These are phyloP conservation scores for Neopestalotiopsis sp. DNA, from an alignment of 2,329 filamentous ascomycete species.

Conservation along the genomic window DNA sequence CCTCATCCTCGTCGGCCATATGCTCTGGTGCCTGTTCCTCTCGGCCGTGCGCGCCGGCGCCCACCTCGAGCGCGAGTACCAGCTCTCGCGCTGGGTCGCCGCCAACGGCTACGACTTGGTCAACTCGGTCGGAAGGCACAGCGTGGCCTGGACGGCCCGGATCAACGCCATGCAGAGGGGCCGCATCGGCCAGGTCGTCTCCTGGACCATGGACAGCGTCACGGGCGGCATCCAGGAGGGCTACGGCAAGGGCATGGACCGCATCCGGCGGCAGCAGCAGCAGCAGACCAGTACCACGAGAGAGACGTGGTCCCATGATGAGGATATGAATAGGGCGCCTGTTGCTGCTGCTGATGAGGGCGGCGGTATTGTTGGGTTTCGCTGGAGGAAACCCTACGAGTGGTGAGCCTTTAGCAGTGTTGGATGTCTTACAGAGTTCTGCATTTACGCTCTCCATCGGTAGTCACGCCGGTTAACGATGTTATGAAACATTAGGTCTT, in stretches of 20 bases:
- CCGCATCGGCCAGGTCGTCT: slow-evolving; percentile 63
- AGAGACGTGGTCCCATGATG: neutral
- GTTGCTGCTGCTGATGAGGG: neutral
- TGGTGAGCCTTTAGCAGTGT: neutral
- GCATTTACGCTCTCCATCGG: neutral
- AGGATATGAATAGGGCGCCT: too few relatives aligned
- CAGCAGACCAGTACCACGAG: neutral
- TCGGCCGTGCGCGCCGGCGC: slow-evolving; percentile 59
- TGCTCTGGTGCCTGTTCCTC: slow-evolving; percentile 64
- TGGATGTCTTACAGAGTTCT: neutral
- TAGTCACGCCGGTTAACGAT: neutral
- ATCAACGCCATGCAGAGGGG: slow-evolving; percentile 69
- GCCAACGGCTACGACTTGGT: slow-evolving; percentile 56
- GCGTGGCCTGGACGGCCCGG: slow-evolving; percentile 57
- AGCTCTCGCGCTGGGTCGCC: slow-evolving; percentile 64
- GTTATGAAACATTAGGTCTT: neutral
- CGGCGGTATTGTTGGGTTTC: neutral
- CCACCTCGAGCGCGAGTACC: slow-evolving; percentile 70
- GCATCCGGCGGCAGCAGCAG: slow-evolving; percentile 23
- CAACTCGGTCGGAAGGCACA: slow-evolving; percentile 57
- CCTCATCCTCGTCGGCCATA: slow-evolving; percentile 62
- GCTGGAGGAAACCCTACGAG: neutral
- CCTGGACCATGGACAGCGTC: slow-evolving; percentile 69
- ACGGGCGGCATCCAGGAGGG: slow-evolving; percentile 73
- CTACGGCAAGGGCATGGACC: slow-evolving; percentile 43